Conservation (phyloP, 257 asterid genomes). For the Solanum chilense region DNA sequence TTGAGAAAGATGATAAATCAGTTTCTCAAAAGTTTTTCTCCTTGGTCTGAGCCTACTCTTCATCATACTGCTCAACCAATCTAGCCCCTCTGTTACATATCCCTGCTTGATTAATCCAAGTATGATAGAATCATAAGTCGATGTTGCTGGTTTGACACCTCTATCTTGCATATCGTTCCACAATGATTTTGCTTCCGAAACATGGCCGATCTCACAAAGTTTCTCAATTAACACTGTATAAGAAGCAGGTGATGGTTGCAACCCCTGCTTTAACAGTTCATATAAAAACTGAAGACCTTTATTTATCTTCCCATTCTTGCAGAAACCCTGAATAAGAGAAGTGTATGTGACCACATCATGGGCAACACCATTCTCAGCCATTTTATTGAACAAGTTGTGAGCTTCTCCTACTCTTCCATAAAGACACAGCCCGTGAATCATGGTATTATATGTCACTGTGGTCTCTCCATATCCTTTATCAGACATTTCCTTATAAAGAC, state of each 20-base stretch:
- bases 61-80: conserved; percentile 35
- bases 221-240: conserved; percentile 23
- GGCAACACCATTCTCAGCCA: conserved; percentile 32
- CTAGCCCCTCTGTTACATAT: conserved; percentile 25
- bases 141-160: conserved; percentile 26
- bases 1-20: conserved; percentile 24
- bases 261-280: conserved; percentile 36
- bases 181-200: conserved; percentile 39
- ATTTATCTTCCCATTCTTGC: conserved; percentile 23
- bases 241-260: conserved; percentile 35
- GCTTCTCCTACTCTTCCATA: conserved; percentile 45
- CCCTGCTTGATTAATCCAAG: conserved; percentile 41
- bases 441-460: conserved; percentile 38
- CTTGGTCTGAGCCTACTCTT: conserved; percentile 30
- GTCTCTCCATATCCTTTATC: conserved; percentile 36
- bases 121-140: conserved; percentile 27
- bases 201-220: conserved; percentile 37
- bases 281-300: conserved; percentile 22
- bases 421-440: conserved; percentile 50
- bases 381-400: conserved; percentile 30
- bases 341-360: conserved; percentile 36
- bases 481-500: conserved; percentile 50
- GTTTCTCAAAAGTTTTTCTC: conserved; percentile 35
- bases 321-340: conserved; percentile 43
- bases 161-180: conserved; percentile 44